Evolutionary conservation across 495 filamentous ascomycete genomes (phyloP), one percentile per base, ranked within the genome.

Genomic region (Articulospora tetracladia): DNA sequence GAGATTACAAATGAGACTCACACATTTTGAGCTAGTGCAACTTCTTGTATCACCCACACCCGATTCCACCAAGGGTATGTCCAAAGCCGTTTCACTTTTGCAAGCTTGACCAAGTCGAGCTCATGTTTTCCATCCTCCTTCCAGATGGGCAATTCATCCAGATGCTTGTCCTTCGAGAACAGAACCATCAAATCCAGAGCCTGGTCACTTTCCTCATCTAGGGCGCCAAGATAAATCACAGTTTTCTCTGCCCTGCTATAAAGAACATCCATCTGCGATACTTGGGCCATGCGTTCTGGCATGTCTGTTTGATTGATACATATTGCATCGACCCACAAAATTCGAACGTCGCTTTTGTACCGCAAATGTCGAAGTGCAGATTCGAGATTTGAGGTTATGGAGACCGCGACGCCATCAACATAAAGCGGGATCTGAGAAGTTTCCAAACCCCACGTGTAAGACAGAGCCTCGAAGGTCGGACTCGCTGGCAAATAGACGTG

Each of bases 1-100:
- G 30, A 34, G 15, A 7, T 34, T 6, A 34, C 15, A 15, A 34
- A 7, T 34, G 15, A 34, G 30, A 34, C 30, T 6, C 30, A 34
- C 30, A 34, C 30, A 7, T 34, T 34, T 6, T 34, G 30, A 15
- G 54, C 7, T 4, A 57, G 19, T 3, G 24, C 19, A 26, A 39
- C 24, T 47, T 57, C 54, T 47, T 57, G 54, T 24, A 30, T 26
- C n/a, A 57, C 39, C 54, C 54, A 57, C 12, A 57, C 30, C n/a
- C 54, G 19, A 28, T 30, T 46, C 30, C 39, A 48, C 30, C 30
- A 34, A 34, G 30, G 30, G 23, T 30, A 57, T 48, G 24, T 6
- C 13, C 54, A 22, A 19, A 2, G 36, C 30, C 30, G 30, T 34
- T 34, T 34, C 15, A 34, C 30, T 15, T 34, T 34, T 1, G 23